These are phyloP conservation scores for Torulaspora pretoriensis DNA, from an alignment of 1,139 yeast species.

Conservation along the genomic window DNA sequence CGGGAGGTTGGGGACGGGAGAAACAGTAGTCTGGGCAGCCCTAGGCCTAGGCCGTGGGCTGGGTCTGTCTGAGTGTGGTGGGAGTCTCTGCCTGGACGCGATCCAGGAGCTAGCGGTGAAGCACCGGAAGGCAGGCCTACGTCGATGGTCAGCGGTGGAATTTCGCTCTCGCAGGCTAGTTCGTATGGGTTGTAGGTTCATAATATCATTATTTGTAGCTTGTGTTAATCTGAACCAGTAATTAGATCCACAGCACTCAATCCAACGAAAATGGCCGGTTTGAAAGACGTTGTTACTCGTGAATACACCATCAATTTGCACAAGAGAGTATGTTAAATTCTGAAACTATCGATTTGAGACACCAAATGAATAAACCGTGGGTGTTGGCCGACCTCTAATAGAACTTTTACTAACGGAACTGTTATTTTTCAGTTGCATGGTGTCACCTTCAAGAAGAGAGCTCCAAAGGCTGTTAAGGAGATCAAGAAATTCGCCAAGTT, in stretches of 20 bases:
- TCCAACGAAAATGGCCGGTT: constrained; percentile 68
- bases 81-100: not conserved
- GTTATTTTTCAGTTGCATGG: constrained; percentile 70
- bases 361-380: not conserved
- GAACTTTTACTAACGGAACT: constrained; percentile 8
- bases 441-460: constrained; percentile 99
- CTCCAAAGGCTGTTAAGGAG: constrained; percentile 99
- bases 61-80: not conserved
- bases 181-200: constrained; percentile 6
- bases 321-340: constrained; percentile 79
- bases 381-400: not conserved
- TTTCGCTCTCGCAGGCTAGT: constrained; percentile 4
- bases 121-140: not conserved
- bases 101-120: too few relatives aligned
- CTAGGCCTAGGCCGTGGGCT: not conserved
- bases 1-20: too few relatives aligned
- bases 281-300: constrained; percentile 99
- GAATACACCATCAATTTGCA: constrained; percentile 99
- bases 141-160: constrained; percentile 3
- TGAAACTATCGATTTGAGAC: not conserved
- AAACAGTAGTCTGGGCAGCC: too few relatives aligned
- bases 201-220: constrained; percentile 1
- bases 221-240: constrained; percentile 1
- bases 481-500: constrained; percentile 97
- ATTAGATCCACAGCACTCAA: constrained; percentile 37